Base-by-base conservation (phyloP, 768 basidiomycete genomes). In the Termitomyces sp. region DNA sequence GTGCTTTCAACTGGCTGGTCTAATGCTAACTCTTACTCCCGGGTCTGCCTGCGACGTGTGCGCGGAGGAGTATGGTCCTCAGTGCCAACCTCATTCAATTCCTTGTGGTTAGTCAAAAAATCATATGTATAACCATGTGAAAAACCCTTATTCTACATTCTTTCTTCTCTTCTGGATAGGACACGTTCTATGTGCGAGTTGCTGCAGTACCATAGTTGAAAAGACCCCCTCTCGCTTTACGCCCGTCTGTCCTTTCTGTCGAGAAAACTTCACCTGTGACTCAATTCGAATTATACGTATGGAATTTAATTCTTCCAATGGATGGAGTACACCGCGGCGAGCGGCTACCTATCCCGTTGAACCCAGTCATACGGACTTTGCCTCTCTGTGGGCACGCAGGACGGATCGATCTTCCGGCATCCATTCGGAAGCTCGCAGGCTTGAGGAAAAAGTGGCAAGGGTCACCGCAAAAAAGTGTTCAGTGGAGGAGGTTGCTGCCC, bases 11-110 rank as follows among this genome's bases (percentile, higher is more conserved):
- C 77, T 74, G 75, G 76, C 76, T 72, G 76, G 74, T 73, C 74
- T 71, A 70, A 92, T 92, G 91, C 85, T 92, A 78, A 88, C 90
- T 73, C 88, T 92, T 71, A 82, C 79, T 78, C 84, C 88, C 74
- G 88, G 88, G 63, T 91, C 88, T 73, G 81, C 86, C 74, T 92
- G 91, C 86, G 91, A 92, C 82, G 91, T 92, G 71, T 92, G 91
- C 81, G 90, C 90, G 70, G 90, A 92, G 77, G 89, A 92, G 80
- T 92, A 83, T 76, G 87, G 87, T 71, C 79, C 84, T 60, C 86
- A 86, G 68, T 86, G 85, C 73, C 77, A 83, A 64, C 91, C 91
- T 63, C 87, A 92, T 73, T 89, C 85, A 56, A 91, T 92, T 71
- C 87, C 91, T 62, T 92, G 91, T 76, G 91, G 91, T 91, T 56